Evolutionary conservation across 1,284 basidiomycete species (phyloP).

Genomic region (Volvariella volvacea): DNA sequence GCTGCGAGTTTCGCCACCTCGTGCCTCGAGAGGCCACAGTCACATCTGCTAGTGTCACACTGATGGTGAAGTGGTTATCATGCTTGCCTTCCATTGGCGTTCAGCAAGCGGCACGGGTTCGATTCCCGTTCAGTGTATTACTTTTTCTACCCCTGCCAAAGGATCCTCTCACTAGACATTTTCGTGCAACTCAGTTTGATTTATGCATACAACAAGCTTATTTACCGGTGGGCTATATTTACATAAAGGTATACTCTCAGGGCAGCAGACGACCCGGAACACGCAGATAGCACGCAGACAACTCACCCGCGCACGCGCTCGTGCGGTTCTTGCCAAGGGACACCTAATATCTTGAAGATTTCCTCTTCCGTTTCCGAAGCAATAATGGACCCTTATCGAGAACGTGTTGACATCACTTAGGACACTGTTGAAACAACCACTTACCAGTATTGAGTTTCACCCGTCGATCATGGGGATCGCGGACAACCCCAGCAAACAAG

Average conservation of each 20-base stretch:
- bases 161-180: too few species aligned
- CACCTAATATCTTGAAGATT: constrained; percentile 70
- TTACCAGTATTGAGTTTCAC: constrained; percentile 63
- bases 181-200: too few species aligned
- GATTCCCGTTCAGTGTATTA: constrained; percentile 64
- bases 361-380: constrained; percentile 82
- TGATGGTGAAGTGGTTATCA: constrained; percentile 81
- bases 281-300: neutral
- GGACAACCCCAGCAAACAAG: constrained; percentile 65
- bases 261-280: too few species aligned
- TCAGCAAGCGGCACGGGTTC: constrained; percentile 78
- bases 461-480: constrained; percentile 54
- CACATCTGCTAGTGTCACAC: constrained; percentile 25
- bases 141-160: constrained; percentile 11
- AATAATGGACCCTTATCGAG: constrained; percentile 55
- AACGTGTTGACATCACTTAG: too few species aligned
- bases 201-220: too few species aligned
- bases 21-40: too few species aligned
- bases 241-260: too few species aligned
- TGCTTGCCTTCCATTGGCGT: constrained; percentile 85
- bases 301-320: constrained; percentile 49
- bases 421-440: constrained; percentile 12
- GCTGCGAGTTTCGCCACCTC: too few species aligned
- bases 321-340: constrained; percentile 76
- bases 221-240: too few species aligned